Evolutionary conservation across 768 basidiomycete species (phyloP).

Genomic region (Trametes gibbosa): DNA sequence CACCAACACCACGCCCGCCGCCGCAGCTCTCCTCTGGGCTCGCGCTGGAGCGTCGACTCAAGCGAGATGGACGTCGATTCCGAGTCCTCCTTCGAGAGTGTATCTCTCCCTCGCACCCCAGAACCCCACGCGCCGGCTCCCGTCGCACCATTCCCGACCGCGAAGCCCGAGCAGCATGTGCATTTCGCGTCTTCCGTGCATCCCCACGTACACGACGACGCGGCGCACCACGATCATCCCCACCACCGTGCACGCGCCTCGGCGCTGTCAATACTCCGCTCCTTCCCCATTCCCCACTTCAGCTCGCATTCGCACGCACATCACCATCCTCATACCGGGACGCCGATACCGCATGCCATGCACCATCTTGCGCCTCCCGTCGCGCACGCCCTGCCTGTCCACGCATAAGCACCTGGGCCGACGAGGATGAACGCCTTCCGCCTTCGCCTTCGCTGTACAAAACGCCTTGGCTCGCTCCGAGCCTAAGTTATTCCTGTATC

Average conservation of each 20-base stretch:
- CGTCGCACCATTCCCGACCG: conserved; percentile 15
- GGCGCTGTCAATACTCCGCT: conserved; percentile 29
- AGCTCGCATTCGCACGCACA: conserved; percentile 16
- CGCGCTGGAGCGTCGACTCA: conserved; percentile 26
- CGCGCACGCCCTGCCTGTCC: conserved; percentile 9
- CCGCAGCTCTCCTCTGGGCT: conserved; percentile 15
- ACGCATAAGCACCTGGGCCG: conserved; percentile 1
- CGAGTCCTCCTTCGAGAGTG: conserved; percentile 22
- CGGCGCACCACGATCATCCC: conserved; percentile 1
- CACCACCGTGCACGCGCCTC: conserved; percentile 18
- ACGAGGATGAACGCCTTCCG: background rate
- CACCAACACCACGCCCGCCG: conserved; percentile 8
- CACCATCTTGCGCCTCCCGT: conserved; percentile 9
- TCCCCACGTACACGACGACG: conserved; percentile 9
- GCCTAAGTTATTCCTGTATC: conserved; percentile 8
- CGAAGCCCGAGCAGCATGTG: conserved; percentile 17
- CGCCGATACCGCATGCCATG: background rate
- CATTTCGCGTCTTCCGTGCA: conserved; percentile 16
- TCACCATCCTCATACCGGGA: conserved; percentile 10
- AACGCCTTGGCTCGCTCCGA: conserved; percentile 6
- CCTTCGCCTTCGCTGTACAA: conserved; percentile 16
- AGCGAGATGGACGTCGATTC: conserved; percentile 27
- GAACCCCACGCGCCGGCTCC: conserved; percentile 16
- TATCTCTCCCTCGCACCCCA: conserved; percentile 25
- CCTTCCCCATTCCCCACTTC: conserved; percentile 29